Evolutionary conservation across 1,139 yeast genomes (phyloP).

Genomic region (Debaryomyces fabryi): DNA sequence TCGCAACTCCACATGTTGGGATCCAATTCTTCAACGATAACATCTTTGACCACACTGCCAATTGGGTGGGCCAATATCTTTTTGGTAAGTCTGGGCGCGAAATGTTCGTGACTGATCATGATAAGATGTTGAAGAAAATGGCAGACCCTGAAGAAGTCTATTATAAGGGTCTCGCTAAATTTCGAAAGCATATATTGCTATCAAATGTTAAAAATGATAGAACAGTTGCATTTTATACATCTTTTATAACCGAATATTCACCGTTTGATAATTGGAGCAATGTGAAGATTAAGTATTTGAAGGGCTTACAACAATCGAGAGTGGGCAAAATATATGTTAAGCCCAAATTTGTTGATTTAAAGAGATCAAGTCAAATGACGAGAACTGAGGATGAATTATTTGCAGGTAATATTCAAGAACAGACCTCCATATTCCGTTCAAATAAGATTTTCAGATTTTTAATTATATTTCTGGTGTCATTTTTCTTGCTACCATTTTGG

Average conservation of each 20-base stretch:
- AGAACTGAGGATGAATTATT: conserved; percentile 18
- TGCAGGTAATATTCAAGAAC: conserved; percentile 41
- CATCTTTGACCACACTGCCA: conserved; percentile 50
- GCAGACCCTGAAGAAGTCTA: conserved; percentile 58
- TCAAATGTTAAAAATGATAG: conserved; percentile 82
- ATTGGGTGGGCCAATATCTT: conserved; percentile 60
- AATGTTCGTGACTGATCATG: conserved; percentile 57
- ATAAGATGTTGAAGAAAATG: conserved; percentile 51
- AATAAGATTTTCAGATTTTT: conserved; percentile 31
- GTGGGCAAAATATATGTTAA: conserved; percentile 38
- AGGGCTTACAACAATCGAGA: conserved; percentile 36
- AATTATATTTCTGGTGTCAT: conserved; percentile 33
- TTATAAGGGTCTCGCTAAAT: conserved; percentile 55
- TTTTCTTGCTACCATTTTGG: conserved; percentile 53
- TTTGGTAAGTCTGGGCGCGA: conserved; percentile 79
- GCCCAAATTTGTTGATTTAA: conserved; percentile 62
- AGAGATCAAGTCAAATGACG: conserved; percentile 24
- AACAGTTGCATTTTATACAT: conserved; percentile 56
- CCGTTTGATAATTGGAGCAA: conserved; percentile 50
- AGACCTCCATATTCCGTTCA: conserved; percentile 37
- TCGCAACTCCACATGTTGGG: conserved; percentile 93
- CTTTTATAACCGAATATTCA: conserved; percentile 52
- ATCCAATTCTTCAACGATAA: conserved; percentile 51
- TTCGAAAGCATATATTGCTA: conserved; percentile 58
- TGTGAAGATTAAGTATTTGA: conserved; percentile 43